Evolutionary conservation across 768 basidiomycete genomes (phyloP), one percentile per base, ranked within the genome.

Genomic region (Boletellus emodensis): DNA sequence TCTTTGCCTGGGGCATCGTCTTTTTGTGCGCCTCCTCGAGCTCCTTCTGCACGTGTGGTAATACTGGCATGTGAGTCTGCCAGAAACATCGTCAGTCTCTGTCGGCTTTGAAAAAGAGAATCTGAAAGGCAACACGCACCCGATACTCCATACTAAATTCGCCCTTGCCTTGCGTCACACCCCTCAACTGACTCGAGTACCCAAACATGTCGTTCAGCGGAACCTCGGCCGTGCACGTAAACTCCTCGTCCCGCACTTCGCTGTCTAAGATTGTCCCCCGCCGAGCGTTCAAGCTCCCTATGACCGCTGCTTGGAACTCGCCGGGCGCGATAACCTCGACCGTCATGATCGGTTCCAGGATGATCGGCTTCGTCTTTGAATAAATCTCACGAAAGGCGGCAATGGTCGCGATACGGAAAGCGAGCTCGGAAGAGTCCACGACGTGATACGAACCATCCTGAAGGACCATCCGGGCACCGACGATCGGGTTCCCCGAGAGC

Each of bases 121-220:
- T 20, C 11, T 2, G 14, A 14, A 40, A 7, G 30, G 32, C 0
- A 28, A 14, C 49, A 68, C 73, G 49, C 60, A 83, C 85, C 77
- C 90, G 90, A 64, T 83, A 84, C 58, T 84, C 84, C 84, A 85
- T 87, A 60, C 79, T 84, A 55, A 85, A 88, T 72, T 88, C 85
- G 60, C 93, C 94, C 75, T 99, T 98, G 62, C 95, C 96, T 71
- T 98, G 96, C 0, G 96, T 99, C 50, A 82, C 84, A 3, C 95
- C 95, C 51, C 95, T 83, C 40, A 98, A 76, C 59, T 92, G 88
- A 61, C 85, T 91, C 34, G 94, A 94, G 67, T 97, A 97, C 15
- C 92, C 90, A 64, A 99, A 99, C 95, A 98, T 98, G 60, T 98
- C 95, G 68, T 93, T 96, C 69, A 99, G 68, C 8, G 91, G 85